Evolutionary conservation across 768 basidiomycete species (phyloP), one percentile per base, ranked within the genome.

Genomic region (Termitomyces sp.): DNA sequence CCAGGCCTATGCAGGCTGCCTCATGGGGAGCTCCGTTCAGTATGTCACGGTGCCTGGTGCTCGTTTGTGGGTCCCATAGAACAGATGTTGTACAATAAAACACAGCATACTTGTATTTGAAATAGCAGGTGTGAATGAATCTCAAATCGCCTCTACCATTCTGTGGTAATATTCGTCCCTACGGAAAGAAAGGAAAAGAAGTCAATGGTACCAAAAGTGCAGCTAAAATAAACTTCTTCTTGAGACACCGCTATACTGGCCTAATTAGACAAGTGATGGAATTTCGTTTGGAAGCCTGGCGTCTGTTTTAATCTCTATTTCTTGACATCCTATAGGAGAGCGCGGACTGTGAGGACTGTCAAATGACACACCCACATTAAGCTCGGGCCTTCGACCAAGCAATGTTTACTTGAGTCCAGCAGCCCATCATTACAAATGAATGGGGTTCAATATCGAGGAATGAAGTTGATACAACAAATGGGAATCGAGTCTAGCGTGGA

Each of bases 281-380:
- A 32, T 42, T 56, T 40, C 54, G 7, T 60, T 60, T 49, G 48
- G 60, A 55, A 60, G 45, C 37, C 51, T n/a, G 31, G 25, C 48
- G 47, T 36, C 29, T 42, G 38, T 40, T 29, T 60, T 25, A 56
- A 32, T 47, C 42, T 50, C 47, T 25, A 14, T 34, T n/a, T 32
- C 46, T 31, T 43, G 29, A 10, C 42, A 31, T 43, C 53, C 17
- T 42, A 25, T 8, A 40, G 47, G 43, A 37, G 31, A 51, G 29
- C 40, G 46, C 17, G 52, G 53, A 48, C 50, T 42, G 14, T 12
- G 37, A 3, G 53, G 51, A 20, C 50, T 47, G 37, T 47, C 52
- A 32, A 42, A 32, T 45, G 42, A 20, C 42, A 55, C 47, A 42
- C 25, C 34, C 37, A 40, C 10, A 58, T 17, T 40, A 58, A 55